Base-by-base conservation (phyloP, 192 early-diverging fungal species). In the Chytriomyces sp. region DNA sequence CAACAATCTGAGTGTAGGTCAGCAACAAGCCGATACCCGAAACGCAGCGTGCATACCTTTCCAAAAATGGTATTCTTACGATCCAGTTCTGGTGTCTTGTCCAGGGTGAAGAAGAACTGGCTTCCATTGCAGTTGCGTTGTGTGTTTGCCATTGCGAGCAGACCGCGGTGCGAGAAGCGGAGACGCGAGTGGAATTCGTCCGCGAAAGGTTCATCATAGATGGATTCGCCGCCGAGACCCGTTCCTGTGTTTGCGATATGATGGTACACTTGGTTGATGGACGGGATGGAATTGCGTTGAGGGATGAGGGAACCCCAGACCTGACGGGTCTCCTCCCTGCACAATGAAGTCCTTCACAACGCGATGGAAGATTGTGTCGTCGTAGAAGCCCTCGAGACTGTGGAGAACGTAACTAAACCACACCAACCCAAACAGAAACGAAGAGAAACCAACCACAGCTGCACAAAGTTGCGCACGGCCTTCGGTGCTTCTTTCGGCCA, bases 21-120 rank as follows among this genome's bases (percentile, higher is more conserved):
- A 26, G 31, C 17, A 58, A 14, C 28, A 1, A 30, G 17, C 1
- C 12, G 49, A 64, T 10, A 64, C 2, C 28, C 41, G 41, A 60
- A 72, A 36, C 22, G n/a, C 0, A 49, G 17, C n/a, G 25, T 65
- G 41, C 8, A 38, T 80, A 93, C 92, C 58, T 91, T 91, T 26
- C 93, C 96, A 88, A 98, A 98, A 34, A 98, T 85, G 0, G 96
- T 97, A 76, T 95, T 90, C 72, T 93, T 93, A 36, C 90, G 88
- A 38, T 94, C 91, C 17, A 98, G 79, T 72, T 95, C 94, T 33
- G 89, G 86, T 2, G 95, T 85, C 3, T 87, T 72, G 66, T 92
- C 91, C 32, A 98, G 85, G 0, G 96, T 97, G 67, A 98, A 92
- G 75, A 98, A 98, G 69, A 98, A 98, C 82, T 98, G 96, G 70